Conservation (phyloP, 1,139 yeast species). For the Pichia sp. region DNA sequence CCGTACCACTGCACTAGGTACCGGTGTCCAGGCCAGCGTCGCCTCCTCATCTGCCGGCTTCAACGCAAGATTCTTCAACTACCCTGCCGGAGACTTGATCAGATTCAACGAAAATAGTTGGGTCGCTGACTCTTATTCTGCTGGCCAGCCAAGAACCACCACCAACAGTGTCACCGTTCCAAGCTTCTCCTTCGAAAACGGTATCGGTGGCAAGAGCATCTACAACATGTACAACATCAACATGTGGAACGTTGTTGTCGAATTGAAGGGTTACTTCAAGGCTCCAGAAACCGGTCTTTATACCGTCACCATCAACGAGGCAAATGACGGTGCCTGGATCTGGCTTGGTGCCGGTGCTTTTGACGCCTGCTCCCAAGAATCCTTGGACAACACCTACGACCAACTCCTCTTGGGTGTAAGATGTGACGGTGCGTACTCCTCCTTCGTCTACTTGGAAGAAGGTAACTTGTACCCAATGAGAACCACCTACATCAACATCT, state of each 20-base stretch:
- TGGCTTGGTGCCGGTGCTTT: conserved; percentile 28
- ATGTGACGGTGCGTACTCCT: conserved; percentile 8
- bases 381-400: not conserved
- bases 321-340: conserved; percentile 28
- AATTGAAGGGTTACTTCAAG: conserved; percentile 15
- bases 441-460: conserved; percentile 17
- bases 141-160: conserved; percentile 1
- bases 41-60: conserved; percentile 13
- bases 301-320: conserved; percentile 10
- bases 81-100: conserved; percentile 5
- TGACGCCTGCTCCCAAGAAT: conserved; percentile 24
- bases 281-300: conserved; percentile 25
- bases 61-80: conserved; percentile 14
- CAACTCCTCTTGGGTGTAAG: conserved; percentile 5
- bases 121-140: conserved; percentile 9
- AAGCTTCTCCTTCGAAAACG: conserved; percentile 2
- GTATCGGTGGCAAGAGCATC: not conserved
- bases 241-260: conserved; percentile 6
- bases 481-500: conserved; percentile 22
- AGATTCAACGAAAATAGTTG: conserved; percentile 6
- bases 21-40: conserved; percentile 11
- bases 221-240: conserved; percentile 6
- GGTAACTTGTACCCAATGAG: conserved; percentile 31
- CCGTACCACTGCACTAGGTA: conserved; percentile 11
- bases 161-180: conserved; percentile 13